Evolutionary conservation across 176 grass and related monocot genomes (phyloP).

Genomic region (Pontederia paniculata): DNA sequence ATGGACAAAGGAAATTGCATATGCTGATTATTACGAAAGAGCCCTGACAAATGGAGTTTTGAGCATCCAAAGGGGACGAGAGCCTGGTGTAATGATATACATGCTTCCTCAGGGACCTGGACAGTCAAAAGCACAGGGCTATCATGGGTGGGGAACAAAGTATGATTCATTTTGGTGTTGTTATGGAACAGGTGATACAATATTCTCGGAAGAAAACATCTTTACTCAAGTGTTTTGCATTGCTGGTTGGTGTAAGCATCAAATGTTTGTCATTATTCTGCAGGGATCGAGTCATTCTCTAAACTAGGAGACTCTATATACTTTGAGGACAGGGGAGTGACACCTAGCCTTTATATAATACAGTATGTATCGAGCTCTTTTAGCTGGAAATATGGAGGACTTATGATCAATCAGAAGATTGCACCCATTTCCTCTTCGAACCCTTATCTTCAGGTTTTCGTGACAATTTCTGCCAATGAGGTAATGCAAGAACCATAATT

Average conservation of each 20-base stretch:
- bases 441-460: constrained; percentile 42
- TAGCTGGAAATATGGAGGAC: constrained; percentile 51
- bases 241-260: too few relatives aligned
- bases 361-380: constrained; percentile 81
- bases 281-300: constrained; percentile 90
- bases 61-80: constrained; percentile 82
- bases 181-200: constrained; percentile 74
- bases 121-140: constrained; percentile 59
- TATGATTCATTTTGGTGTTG: constrained; percentile 87
- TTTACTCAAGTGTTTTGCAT: too few relatives aligned
- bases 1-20: constrained; percentile 76
- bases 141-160: constrained; percentile 75
- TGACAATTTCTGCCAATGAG: constrained; percentile 51
- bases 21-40: constrained; percentile 83
- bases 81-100: constrained; percentile 97
- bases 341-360: constrained; percentile 45
- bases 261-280: background rate
- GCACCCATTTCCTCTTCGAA: constrained; percentile 44
- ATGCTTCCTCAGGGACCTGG: constrained; percentile 86
- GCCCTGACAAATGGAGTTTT: constrained; percentile 79
- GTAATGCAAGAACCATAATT: background rate
- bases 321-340: constrained; percentile 60
- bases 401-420: constrained; percentile 39
- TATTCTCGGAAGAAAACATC: background rate
- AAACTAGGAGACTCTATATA: constrained; percentile 90